These are phyloP conservation scores for Neurospora intermedia DNA, from an alignment of 495 filamentous ascomycete genomes.

Conservation along the genomic window DNA sequence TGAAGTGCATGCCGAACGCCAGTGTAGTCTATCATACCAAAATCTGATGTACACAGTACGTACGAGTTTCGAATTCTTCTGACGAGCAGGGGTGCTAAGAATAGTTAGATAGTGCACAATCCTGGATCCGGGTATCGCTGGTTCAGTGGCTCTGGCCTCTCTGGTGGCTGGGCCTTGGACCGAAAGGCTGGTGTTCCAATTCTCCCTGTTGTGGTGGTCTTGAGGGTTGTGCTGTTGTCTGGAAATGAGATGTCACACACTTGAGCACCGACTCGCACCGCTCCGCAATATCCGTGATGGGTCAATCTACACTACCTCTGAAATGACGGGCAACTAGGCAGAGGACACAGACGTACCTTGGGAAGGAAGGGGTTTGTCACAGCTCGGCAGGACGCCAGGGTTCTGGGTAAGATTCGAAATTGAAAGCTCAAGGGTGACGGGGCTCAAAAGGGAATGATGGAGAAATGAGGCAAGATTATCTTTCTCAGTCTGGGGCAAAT, in stretches of 20 bases:
- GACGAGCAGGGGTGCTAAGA: not conserved
- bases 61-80: not conserved
- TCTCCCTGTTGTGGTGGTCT: not conserved
- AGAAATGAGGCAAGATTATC: not conserved
- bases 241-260: not conserved
- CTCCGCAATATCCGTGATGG: not conserved
- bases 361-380: not conserved
- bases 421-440: not conserved
- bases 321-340: not conserved
- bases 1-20: not conserved
- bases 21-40: not conserved
- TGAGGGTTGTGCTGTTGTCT: not conserved
- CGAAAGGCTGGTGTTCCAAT: not conserved
- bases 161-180: not conserved
- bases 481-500: not conserved
- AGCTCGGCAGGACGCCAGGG: not conserved
- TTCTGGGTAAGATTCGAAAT: not conserved
- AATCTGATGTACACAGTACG: not conserved
- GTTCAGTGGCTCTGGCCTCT: not conserved
- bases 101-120: not conserved
- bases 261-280: not conserved
- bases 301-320: not conserved
- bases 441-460: not conserved
- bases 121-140: not conserved
- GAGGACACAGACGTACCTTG: not conserved